These are phyloP conservation scores for Microsporum audouinii DNA, from an alignment of 2,329 filamentous ascomycete species.

Conservation along the genomic window DNA sequence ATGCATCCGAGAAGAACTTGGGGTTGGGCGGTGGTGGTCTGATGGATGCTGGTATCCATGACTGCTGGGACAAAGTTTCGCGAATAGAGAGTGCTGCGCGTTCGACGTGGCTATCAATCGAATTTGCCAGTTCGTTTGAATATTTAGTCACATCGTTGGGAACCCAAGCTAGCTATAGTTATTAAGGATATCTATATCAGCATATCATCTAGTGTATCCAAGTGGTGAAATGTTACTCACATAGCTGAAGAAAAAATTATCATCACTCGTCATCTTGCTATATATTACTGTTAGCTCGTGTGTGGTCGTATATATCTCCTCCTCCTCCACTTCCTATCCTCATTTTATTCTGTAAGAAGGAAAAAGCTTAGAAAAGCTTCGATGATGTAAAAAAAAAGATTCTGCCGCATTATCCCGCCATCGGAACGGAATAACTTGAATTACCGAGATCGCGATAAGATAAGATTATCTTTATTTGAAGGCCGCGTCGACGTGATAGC, in stretches of 20 bases:
- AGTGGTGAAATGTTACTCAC: conserved; percentile 40
- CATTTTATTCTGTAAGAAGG: not conserved
- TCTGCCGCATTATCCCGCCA: not conserved
- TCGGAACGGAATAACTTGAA: not conserved
- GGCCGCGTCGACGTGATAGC: not conserved
- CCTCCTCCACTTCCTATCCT: not conserved
- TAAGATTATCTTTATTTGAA: not conserved
- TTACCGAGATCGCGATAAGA: not conserved
- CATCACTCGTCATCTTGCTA: conserved; percentile 61
- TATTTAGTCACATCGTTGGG: conserved; percentile 58
- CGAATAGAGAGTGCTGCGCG: conserved; percentile 59
- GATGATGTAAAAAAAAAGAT: not conserved
- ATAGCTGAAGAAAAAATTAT: conserved; percentile 65
- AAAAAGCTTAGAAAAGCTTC: not conserved
- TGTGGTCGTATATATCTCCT: not conserved
- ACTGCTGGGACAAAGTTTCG: conserved; percentile 53
- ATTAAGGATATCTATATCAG: not conserved
- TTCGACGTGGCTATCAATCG: conserved; percentile 72
- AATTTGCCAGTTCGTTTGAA: conserved; percentile 61
- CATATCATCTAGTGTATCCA: not conserved
- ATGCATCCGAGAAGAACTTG: conserved; percentile 14
- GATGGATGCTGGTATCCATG: conserved; percentile 62
- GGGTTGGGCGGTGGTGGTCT: conserved; percentile 43
- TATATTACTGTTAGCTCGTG: not conserved
- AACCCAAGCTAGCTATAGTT: conserved; percentile 43